Base-by-base conservation (phyloP, 2,329 filamentous ascomycete genomes). In the Cercospora sp. region DNA sequence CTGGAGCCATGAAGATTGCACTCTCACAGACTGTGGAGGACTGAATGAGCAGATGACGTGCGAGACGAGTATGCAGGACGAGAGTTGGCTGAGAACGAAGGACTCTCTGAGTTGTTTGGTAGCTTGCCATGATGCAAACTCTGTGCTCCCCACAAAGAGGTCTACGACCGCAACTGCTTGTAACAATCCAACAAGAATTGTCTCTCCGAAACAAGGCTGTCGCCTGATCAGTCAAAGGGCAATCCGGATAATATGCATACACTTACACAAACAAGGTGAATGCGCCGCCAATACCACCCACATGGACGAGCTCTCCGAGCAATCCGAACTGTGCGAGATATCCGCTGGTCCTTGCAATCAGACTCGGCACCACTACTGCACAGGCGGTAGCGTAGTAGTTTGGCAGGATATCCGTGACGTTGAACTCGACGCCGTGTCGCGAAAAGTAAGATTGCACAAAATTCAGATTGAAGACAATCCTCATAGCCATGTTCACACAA, bases 401-500 rank as follows among this genome's bases (percentile, higher is more conserved):
- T 8, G 79, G 79, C 65, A 80, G 31, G 2, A 77, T 64, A 16
- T 75, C 72, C 40, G 60, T 16, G 7, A 75, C 28, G 31, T 2
- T 71, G 64, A 67, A 79, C 28, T 73, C 73, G 48, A 76, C 62
- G 8, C 80, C 82, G 53, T 85, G 80, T 16, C 76, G 76, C 5
- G 66, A 74, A 68, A 96, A 89, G 77, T 89, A 96, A 0, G 78
- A 73, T 36, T 78, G 81, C 66, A 97, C 91, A 76, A 97, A 99
- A 55, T 78, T 76, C 18, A 82, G 80, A 75, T 93, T 95, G 92
- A 93, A 99, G 7, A 87, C 69, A 66, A 97, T 96, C 69, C 95
- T 88, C 74, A 94, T 88, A 0, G 82, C 80, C 94, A 99, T 97
- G 78, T 97, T 98, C 74, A 97, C 87, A 57, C 87, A 89, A 78